Percentiles rank a stretch among this genome's conserved stretches.
Evolutionary conservation across 257 asterid species (phyloP).

Genomic region (Plantago elongata): DNA sequence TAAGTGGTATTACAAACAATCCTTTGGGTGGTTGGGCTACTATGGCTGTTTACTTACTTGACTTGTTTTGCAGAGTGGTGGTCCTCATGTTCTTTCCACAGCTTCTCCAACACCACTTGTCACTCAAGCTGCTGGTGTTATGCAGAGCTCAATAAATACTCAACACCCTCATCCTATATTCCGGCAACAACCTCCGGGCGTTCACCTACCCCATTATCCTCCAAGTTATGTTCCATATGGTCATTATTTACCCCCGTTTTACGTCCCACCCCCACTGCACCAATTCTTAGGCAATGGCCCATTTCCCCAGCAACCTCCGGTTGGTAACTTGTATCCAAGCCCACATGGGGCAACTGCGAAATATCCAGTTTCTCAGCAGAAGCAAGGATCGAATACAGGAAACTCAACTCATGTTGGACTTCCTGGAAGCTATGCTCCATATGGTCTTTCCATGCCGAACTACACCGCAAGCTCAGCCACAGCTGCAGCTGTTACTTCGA

Average conservation of each 20-base stretch:
- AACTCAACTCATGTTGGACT: constrained; percentile 56
- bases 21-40: constrained; percentile 2
- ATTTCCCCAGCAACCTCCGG: constrained; percentile 83
- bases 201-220: constrained; percentile 81
- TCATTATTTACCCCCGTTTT: constrained; percentile 72
- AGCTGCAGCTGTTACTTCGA: constrained; percentile 48
- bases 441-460: constrained; percentile 59
- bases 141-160: constrained; percentile 61
- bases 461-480: constrained; percentile 53
- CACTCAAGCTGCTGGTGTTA: constrained; percentile 72
- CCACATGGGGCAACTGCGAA: constrained; percentile 67
- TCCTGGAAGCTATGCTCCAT: constrained; percentile 73
- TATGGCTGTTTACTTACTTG: constrained; percentile 15
- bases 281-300: constrained; percentile 68
- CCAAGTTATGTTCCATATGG: constrained; percentile 71
- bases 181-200: constrained; percentile 69
- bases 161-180: constrained; percentile 69
- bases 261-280: constrained; percentile 72
- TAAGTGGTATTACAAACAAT: neutral
- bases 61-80: constrained; percentile 44
- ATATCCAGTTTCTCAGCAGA: constrained; percentile 70
- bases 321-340: constrained; percentile 60
- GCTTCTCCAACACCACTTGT: constrained; percentile 76
- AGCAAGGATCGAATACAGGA: constrained; percentile 70
- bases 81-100: constrained; percentile 49